A percentile compares a stretch with the other conserved stretches of the same genome.
Evolutionary conservation across 257 asterid genomes (phyloP).

Genomic region (Gentiana straminea): DNA sequence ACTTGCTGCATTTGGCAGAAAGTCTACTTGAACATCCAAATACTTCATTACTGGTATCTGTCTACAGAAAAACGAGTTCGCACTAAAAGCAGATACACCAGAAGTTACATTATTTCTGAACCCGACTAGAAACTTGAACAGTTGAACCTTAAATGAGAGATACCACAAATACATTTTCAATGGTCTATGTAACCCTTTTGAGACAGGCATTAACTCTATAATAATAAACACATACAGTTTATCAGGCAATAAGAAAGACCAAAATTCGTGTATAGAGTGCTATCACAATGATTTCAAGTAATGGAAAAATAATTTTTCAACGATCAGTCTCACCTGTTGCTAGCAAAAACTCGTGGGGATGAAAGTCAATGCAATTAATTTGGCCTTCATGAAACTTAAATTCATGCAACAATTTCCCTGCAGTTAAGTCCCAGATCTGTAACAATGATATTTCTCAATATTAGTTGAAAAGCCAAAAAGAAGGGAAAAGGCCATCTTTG

Average conservation of each 20-base stretch:
- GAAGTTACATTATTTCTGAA: no score
- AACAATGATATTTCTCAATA: constrained; percentile 12
- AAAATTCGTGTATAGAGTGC: not conserved
- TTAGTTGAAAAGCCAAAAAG: constrained; percentile 11
- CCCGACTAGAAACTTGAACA: no score
- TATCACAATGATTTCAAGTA: no score
- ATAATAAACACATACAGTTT: not conserved
- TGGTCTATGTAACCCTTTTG: no score
- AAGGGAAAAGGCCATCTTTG: not conserved
- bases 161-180: not conserved
- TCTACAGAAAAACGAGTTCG: no score
- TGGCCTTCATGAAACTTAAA: constrained; percentile 93
- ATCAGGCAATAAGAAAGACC: not conserved
- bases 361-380: constrained; percentile 89
- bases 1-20: no score
- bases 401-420: constrained; percentile 95
- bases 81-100: no score
- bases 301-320: constrained; percentile 12
- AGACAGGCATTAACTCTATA: no score
- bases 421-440: constrained; percentile 99
- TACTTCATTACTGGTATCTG: no score
- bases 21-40: no score
- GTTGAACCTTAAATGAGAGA: not conserved
- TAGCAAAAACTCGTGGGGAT: constrained; percentile 88
- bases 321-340: constrained; percentile 74